These are phyloP conservation scores for Metrosideros polymorpha DNA, from an alignment of 441 rosid genomes.

Conservation along the genomic window DNA sequence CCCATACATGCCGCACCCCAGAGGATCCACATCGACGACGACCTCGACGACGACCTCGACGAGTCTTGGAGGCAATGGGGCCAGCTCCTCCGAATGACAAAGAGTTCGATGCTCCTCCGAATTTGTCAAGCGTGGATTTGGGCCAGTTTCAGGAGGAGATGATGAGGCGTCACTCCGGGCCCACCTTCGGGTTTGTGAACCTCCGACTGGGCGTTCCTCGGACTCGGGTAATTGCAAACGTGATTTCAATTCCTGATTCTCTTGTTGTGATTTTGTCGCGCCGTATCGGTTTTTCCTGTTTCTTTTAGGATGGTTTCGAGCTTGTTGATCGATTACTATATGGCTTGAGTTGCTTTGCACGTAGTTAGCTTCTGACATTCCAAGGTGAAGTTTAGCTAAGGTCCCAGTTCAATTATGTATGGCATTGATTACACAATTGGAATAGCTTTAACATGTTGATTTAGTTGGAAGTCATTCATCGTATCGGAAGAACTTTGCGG, in stretches of 20 bases:
- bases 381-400: background rate
- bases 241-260: background rate
- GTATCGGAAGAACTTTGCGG: background rate
- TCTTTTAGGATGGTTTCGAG: background rate
- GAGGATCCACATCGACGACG: constrained; percentile 65
- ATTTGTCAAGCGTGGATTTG: constrained; percentile 46
- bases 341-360: too few relatives aligned
- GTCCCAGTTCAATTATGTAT: background rate
- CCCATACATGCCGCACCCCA: constrained; percentile 40
- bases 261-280: background rate
- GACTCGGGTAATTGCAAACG: constrained; percentile 36
- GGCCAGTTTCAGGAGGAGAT: constrained; percentile 58
- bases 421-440: background rate
- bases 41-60: constrained; percentile 76
- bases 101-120: constrained; percentile 52
- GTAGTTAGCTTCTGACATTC: background rate
- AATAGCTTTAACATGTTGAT: background rate
- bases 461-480: background rate
- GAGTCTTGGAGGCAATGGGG: constrained; percentile 95
- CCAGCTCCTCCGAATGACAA: constrained; percentile 9
- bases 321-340: background rate
- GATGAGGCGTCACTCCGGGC: constrained; percentile 52
- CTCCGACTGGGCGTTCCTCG: constrained; percentile 61
- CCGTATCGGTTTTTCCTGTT: background rate
- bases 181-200: constrained; percentile 78